Evolutionary conservation across 2,329 filamentous ascomycete species (phyloP).

Genomic region (Plectosphaerella plurivora): DNA sequence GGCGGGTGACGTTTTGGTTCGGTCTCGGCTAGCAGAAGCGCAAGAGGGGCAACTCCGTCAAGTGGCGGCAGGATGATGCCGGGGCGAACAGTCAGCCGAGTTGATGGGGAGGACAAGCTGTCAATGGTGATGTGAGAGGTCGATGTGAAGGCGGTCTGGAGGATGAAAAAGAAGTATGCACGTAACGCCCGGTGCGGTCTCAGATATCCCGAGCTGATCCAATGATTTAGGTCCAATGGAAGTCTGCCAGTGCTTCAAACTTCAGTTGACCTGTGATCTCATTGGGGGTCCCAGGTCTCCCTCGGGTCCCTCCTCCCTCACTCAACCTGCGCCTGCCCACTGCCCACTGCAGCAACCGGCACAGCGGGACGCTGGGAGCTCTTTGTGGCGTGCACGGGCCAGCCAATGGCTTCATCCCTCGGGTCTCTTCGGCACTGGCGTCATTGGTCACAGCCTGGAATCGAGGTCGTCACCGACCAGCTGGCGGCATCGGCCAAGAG

Average conservation of each 20-base stretch:
- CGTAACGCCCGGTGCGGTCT: background rate
- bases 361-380: no score
- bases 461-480: background rate
- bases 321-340: no score
- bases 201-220: background rate
- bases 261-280: background rate
- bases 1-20: no score
- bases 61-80: no score
- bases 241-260: background rate
- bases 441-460: no score
- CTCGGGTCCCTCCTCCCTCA: background rate
- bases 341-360: no score
- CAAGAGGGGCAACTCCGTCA: no score
- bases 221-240: background rate
- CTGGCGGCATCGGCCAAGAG: background rate
- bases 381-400: background rate
- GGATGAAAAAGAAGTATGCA: no score
- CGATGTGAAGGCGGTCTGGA: background rate
- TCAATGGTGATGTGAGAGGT: background rate
- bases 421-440: background rate
- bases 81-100: no score
- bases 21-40: no score
- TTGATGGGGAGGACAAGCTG: no score
- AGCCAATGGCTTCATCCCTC: background rate
- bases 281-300: background rate